phyloP scores from a whole-genome alignment of 805 yeast species.

The Torulaspora maleeae region DNA sequence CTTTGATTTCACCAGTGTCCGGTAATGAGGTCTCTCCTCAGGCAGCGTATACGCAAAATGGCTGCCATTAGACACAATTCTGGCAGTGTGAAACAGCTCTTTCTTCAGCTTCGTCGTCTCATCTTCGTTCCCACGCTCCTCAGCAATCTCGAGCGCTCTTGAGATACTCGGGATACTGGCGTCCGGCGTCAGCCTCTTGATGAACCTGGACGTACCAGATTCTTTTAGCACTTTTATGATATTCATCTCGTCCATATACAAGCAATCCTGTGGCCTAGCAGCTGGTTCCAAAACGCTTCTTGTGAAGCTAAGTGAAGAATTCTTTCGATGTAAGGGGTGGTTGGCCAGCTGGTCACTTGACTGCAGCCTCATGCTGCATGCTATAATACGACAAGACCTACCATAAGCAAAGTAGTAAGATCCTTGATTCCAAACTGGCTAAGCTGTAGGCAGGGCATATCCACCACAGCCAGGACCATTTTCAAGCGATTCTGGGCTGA shows the following conservation, averaged over 20 bases:
- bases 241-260: constrained; percentile 18
- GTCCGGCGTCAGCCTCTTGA: constrained; percentile 29
- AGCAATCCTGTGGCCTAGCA: too few relatives aligned
- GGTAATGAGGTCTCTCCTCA: constrained; percentile 48
- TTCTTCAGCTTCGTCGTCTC: constrained; percentile 20
- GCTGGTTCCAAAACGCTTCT: too few relatives aligned
- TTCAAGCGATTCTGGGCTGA: too few relatives aligned
- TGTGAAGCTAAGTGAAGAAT: too few relatives aligned
- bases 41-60: constrained; percentile 74
- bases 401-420: too few relatives aligned
- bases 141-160: constrained; percentile 30
- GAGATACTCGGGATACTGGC: constrained; percentile 30
- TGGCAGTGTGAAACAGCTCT: constrained; percentile 43
- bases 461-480: too few relatives aligned
- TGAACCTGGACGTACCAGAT: constrained; percentile 24
- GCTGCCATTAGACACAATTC: constrained; percentile 50
- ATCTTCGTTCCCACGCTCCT: constrained; percentile 14
- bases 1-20: constrained; percentile 53
- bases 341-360: constrained; percentile 2
- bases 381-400: too few relatives aligned
- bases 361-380: neutral
- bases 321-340: too few relatives aligned
- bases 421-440: too few relatives aligned
- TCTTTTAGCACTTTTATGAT: constrained; percentile 24
- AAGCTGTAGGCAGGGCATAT: too few relatives aligned